A percentile compares a stretch with the other conserved stretches of the same genome.
phyloP scores from a whole-genome alignment of 2,329 filamentous ascomycete genomes.

The Talaromyces sp. region DNA sequence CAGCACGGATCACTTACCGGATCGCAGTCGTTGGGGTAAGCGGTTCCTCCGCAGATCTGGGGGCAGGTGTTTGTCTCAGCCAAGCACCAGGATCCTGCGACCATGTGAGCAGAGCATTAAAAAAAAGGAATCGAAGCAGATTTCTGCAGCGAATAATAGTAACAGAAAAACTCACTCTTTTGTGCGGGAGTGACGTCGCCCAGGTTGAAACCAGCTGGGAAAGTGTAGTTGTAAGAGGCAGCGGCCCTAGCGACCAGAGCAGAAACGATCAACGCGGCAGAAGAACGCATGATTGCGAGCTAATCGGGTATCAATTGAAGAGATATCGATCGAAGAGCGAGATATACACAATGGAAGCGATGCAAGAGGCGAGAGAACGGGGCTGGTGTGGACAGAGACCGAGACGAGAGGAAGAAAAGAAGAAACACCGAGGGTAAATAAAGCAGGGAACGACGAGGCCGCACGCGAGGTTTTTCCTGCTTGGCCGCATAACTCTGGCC shows the following conservation, averaged over 20 bases:
- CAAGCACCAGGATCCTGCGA: slow-evolving; percentile 51
- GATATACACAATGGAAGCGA: background rate
- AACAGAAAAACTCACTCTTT: background rate
- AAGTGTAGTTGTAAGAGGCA: slow-evolving; percentile 41
- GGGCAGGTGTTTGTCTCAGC: slow-evolving; percentile 57
- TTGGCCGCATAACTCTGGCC: background rate
- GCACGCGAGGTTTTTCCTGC: background rate
- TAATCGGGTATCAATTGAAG: background rate
- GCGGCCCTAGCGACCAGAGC: slow-evolving; percentile 7
- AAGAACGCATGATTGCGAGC: slow-evolving; percentile 12
- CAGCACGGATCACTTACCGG: slow-evolving; percentile 41
- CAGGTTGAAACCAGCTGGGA: slow-evolving; percentile 39
- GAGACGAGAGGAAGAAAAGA: background rate
- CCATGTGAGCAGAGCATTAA: background rate
- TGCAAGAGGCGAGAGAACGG: background rate
- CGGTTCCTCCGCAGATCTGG: slow-evolving; percentile 50
- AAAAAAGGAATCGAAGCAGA: background rate
- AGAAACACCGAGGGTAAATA: background rate
- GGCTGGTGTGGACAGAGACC: background rate
- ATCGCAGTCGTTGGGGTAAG: slow-evolving; percentile 51
- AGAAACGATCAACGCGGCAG: slow-evolving; percentile 12
- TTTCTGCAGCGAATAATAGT: background rate
- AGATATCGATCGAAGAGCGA: background rate
- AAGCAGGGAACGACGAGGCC: background rate
- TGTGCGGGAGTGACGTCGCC: slow-evolving; percentile 3